Evolutionary conservation across 2,329 filamentous ascomycete species (phyloP).

Genomic region (Lachnellula cervina): DNA sequence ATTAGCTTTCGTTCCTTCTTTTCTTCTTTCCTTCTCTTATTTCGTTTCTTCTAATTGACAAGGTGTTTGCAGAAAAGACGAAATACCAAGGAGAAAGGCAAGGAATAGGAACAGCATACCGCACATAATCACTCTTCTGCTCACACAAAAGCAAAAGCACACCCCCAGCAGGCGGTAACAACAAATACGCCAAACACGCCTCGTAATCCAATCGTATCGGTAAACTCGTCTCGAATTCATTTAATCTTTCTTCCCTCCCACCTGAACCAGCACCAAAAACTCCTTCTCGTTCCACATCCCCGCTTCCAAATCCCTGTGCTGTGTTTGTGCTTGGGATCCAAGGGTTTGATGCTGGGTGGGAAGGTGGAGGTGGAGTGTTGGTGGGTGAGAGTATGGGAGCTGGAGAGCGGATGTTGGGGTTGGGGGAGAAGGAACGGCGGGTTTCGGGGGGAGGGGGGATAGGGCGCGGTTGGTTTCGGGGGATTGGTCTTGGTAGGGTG

Average conservation of each 20-base stretch:
- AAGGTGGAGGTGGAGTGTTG: conserved; percentile 34
- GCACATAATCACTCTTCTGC: conserved; percentile 94
- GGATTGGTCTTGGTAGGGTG: conserved; percentile 89
- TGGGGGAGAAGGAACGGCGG: conserved; percentile 49
- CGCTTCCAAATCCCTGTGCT: conserved; percentile 10
- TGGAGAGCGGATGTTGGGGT: not conserved
- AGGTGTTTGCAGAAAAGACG: too few species aligned
- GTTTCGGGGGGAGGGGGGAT: conserved; percentile 55
- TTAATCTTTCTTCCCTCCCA: conserved; percentile 49
- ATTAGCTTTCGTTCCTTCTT: not conserved
- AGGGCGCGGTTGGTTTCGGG: conserved; percentile 79
- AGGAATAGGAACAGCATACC: conserved; percentile 47
- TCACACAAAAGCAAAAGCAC: conserved; percentile 81
- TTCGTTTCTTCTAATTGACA: not conserved
- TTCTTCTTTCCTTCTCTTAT: too few species aligned
- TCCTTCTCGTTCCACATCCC: conserved; percentile 8
- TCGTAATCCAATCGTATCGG: conserved; percentile 85
- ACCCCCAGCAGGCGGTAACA: conserved; percentile 78
- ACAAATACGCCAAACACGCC: conserved; percentile 82
- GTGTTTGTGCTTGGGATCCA: conserved; percentile 20
- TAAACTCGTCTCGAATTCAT: conserved; percentile 87
- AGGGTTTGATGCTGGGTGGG: conserved; percentile 29
- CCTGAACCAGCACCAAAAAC: not conserved
- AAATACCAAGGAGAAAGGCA: not conserved
- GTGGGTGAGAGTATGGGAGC: conserved; percentile 44